Percentiles rank a stretch among this genome's conserved stretches.
Conservation (phyloP, 768 basidiomycete species). For the Lyophyllum semitale region DNA sequence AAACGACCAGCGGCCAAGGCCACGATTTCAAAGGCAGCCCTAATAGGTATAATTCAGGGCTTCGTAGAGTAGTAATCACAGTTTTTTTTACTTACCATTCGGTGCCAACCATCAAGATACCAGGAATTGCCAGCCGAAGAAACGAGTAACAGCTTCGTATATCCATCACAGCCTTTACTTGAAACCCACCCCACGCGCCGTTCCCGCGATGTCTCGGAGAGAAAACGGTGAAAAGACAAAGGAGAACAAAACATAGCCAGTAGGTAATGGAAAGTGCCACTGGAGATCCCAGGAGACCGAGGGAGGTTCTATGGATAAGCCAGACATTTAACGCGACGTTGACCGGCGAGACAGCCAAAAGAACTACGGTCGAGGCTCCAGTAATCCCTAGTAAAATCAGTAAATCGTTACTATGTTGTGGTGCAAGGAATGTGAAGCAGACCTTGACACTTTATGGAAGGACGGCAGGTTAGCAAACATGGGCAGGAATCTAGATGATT, state of each 20-base stretch:
- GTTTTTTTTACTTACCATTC: conserved; percentile 64
- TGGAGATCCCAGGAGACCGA: conserved; percentile 69
- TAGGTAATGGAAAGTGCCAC: conserved; percentile 69
- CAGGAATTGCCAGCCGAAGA: conserved; percentile 70
- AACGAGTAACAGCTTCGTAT: conserved; percentile 53
- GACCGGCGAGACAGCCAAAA: conserved; percentile 64
- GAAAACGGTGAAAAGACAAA: conserved; percentile 48
- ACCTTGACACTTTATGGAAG: conserved; percentile 59
- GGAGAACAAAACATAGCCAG: conserved; percentile 63
- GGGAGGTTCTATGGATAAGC: conserved; percentile 63
- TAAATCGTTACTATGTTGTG: background rate
- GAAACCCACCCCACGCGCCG: conserved; percentile 65
- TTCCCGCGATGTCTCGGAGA: conserved; percentile 58
- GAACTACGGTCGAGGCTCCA: conserved; percentile 66
- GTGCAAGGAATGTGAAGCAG: conserved; percentile 10
- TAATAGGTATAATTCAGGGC: conserved; percentile 22
- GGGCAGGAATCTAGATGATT: background rate
- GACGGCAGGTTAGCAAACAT: background rate
- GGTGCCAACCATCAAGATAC: conserved; percentile 77
- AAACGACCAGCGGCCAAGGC: conserved; percentile 75
- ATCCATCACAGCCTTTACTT: conserved; percentile 46
- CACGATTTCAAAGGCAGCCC: conserved; percentile 84
- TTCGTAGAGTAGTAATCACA: background rate
- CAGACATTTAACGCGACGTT: conserved; percentile 61
- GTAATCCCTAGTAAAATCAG: conserved; percentile 58